A percentile compares a stretch with the other conserved stretches of the same genome.
phyloP scores from a whole-genome alignment of 2,329 filamentous ascomycete species.

The Alternaria sp. region DNA sequence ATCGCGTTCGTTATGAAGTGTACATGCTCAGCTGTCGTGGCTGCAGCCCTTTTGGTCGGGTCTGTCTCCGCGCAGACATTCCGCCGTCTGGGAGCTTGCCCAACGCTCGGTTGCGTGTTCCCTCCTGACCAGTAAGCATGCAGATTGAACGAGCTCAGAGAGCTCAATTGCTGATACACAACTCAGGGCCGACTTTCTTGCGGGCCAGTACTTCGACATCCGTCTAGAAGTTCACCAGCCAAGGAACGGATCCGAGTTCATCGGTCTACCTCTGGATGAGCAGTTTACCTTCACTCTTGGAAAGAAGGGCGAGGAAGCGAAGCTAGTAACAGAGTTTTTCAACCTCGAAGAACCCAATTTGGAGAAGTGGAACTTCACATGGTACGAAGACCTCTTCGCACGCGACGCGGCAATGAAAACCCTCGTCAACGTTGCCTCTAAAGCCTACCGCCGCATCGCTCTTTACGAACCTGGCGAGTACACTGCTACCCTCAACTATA shows the following conservation, averaged over 20 bases:
- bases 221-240: constrained; percentile 83
- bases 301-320: constrained; percentile 64
- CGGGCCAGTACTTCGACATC: constrained; percentile 84
- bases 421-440: constrained; percentile 79
- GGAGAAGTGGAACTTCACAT: constrained; percentile 83
- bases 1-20: constrained; percentile 39
- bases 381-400: constrained; percentile 84
- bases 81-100: constrained; percentile 62
- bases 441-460: constrained; percentile 76
- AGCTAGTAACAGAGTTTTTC: constrained; percentile 71
- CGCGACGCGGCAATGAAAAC: constrained; percentile 57
- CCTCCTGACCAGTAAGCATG: constrained; percentile 62
- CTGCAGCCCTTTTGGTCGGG: constrained; percentile 36
- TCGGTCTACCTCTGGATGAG: constrained; percentile 71
- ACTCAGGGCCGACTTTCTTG: constrained; percentile 74
- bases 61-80: constrained; percentile 58
- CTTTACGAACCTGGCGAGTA: constrained; percentile 82
- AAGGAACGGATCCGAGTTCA: constrained; percentile 81
- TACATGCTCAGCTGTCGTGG: constrained; percentile 32
- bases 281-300: constrained; percentile 76
- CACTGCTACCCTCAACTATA: constrained; percentile 76
- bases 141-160: neutral
- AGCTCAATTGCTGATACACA: constrained; percentile 11
- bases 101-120: constrained; percentile 61
- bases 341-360: constrained; percentile 71